Conservation (phyloP, 2,329 filamentous ascomycete genomes). For the Teratosphaeria zuluensis region DNA sequence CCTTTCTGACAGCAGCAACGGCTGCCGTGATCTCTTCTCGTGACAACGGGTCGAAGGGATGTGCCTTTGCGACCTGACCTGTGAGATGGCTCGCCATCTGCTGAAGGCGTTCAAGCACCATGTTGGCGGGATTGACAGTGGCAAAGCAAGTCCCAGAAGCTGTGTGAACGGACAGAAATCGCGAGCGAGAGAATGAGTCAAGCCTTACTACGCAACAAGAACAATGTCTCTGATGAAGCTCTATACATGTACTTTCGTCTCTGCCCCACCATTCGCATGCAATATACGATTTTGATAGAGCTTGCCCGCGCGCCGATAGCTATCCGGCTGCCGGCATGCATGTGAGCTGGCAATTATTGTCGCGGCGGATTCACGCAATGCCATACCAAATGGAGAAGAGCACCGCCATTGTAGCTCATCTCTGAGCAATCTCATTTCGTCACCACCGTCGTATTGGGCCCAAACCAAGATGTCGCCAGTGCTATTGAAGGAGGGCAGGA, state of each 20-base stretch:
- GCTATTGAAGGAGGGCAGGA: too few species aligned
- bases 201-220: background rate
- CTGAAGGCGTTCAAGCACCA: constrained; percentile 24
- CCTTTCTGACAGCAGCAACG: constrained; percentile 57
- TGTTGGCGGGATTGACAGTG: constrained; percentile 5
- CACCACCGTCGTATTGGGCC: too few species aligned
- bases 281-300: background rate
- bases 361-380: too few species aligned
- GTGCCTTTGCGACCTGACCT: constrained; percentile 44
- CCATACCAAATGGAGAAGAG: background rate
- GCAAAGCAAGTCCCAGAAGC: background rate
- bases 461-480: too few species aligned
- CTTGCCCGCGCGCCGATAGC: background rate
- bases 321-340: background rate
- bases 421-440: background rate
- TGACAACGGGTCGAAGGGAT: constrained; percentile 72
- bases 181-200: background rate
- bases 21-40: constrained; percentile 62
- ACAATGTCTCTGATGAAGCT: background rate
- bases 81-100: constrained; percentile 50
- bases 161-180: too few species aligned
- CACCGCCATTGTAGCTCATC: background rate
- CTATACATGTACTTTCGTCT: background rate
- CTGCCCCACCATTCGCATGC: background rate
- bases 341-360: background rate